A percentile compares a stretch with the other conserved stretches of the same genome.
These are phyloP conservation scores for Syncephalastrum racemosum DNA, from an alignment of 371 early-diverging fungal genomes.

Conservation along the genomic window DNA sequence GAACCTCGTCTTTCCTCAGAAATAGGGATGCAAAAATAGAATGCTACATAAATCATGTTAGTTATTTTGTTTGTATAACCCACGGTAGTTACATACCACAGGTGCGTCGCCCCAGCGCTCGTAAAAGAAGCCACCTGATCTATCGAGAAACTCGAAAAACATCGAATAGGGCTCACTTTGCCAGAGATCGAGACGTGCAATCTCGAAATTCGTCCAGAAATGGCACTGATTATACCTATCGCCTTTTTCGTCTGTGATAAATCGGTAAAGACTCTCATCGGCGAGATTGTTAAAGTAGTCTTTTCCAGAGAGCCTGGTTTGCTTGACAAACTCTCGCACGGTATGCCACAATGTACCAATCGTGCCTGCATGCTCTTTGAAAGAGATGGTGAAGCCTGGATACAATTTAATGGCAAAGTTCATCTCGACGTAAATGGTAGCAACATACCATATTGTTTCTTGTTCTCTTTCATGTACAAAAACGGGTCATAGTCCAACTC, in stretches of 20 bases:
- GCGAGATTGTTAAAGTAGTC: conserved; percentile 38
- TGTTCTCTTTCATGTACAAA: conserved; percentile 68
- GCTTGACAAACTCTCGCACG: conserved; percentile 58
- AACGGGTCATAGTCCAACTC: conserved; percentile 84
- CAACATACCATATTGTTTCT: conserved; percentile 70
- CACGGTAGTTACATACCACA: conserved; percentile 26
- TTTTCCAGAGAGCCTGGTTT: conserved; percentile 17
- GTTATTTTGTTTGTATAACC: no score
- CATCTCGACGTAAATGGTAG: not conserved
- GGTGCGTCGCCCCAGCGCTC: conserved; percentile 22
- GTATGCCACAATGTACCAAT: conserved; percentile 73
- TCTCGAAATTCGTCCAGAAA: conserved; percentile 94
- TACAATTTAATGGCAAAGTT: not conserved
- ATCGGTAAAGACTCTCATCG: conserved; percentile 35
- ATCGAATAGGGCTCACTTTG: conserved; percentile 58
- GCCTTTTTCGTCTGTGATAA: conserved; percentile 39
- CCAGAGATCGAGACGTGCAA: conserved; percentile 82
- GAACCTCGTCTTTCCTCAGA: conserved; percentile 68
- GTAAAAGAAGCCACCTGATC: conserved; percentile 72
- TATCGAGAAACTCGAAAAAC: conserved; percentile 49
- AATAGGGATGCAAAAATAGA: conserved; percentile 76
- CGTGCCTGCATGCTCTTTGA: conserved; percentile 71
- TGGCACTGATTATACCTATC: conserved; percentile 67
- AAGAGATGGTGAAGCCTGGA: conserved; percentile 65
- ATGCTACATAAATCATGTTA: no score